Evolutionary conservation across 1,284 basidiomycete species (phyloP).

Genomic region (Microbotryum intermedium): DNA sequence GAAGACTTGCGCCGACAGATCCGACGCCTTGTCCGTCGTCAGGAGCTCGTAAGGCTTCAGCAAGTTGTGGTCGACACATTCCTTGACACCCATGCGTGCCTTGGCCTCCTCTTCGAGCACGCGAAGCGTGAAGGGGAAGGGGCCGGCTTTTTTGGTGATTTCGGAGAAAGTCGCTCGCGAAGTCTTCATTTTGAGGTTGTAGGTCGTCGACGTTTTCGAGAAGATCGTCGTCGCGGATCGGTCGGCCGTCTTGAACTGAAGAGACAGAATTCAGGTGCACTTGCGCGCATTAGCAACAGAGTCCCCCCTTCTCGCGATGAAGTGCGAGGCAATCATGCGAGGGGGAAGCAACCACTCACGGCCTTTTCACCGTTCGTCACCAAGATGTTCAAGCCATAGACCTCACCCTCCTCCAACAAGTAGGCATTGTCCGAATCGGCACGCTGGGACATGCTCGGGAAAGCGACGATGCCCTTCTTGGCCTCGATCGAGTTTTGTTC

Average conservation of each 20-base stretch:
- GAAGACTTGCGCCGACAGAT: slow-evolving; percentile 32
- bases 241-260: slow-evolving; percentile 29
- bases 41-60: slow-evolving; percentile 79
- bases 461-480: slow-evolving; percentile 89
- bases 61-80: slow-evolving; percentile 86
- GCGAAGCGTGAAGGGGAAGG: slow-evolving; percentile 96
- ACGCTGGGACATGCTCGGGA: slow-evolving; percentile 73
- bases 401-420: slow-evolving; percentile 85
- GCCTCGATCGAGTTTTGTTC: slow-evolving; percentile 89
- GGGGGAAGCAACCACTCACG: slow-evolving; percentile 43
- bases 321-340: background rate
- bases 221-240: slow-evolving; percentile 78
- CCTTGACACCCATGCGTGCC: slow-evolving; percentile 87
- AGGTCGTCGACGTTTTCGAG: slow-evolving; percentile 69
- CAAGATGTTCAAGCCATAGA: slow-evolving; percentile 90
- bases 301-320: too few relatives aligned
- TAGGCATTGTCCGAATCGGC: slow-evolving; percentile 66
- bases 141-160: slow-evolving; percentile 93
- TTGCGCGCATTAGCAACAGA: background rate
- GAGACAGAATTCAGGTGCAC: background rate
- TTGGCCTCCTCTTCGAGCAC: slow-evolving; percentile 90
- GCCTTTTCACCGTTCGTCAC: slow-evolving; percentile 82
- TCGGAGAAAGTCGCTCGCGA: slow-evolving; percentile 90
- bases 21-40: slow-evolving; percentile 30
- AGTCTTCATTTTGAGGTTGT: slow-evolving; percentile 96